phyloP scores from a whole-genome alignment of 495 filamentous ascomycete species.

The Poronia punctata region DNA sequence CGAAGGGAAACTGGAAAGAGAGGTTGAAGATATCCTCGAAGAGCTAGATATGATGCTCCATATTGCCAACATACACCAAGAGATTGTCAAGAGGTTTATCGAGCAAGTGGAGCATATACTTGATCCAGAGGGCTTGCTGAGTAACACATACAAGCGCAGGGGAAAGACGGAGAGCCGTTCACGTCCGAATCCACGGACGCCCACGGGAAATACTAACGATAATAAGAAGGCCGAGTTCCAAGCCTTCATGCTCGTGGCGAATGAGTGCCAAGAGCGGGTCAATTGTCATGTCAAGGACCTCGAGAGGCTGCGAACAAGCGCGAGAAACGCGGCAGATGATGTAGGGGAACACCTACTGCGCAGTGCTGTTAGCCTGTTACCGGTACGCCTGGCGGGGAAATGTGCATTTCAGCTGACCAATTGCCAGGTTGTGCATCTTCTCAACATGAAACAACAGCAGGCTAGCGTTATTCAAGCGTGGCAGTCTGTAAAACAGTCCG shows the following conservation, averaged over 20 bases:
- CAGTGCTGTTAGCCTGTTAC: background rate
- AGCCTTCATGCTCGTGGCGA: conserved; percentile 23
- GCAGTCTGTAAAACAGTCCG: conserved; percentile 48
- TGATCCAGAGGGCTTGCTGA: conserved; percentile 18
- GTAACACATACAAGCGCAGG: conserved; percentile 4
- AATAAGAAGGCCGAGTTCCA: conserved; percentile 12
- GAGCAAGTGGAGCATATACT: conserved; percentile 43
- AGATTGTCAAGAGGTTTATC: conserved; percentile 50
- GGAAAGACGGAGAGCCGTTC: too few relatives aligned
- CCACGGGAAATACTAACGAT: too few relatives aligned
- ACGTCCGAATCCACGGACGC: too few relatives aligned
- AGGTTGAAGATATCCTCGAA: conserved; percentile 66
- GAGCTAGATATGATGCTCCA: conserved; percentile 66
- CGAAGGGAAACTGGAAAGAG: conserved; percentile 56
- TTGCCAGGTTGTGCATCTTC: conserved; percentile 35
- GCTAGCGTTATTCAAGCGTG: conserved; percentile 54
- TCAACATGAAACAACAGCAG: conserved; percentile 58
- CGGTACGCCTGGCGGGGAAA: conserved; percentile 7
- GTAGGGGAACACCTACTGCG: conserved; percentile 12
- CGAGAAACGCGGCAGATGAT: conserved; percentile 19
- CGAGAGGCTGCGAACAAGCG: conserved; percentile 19
- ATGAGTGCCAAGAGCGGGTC: conserved; percentile 15
- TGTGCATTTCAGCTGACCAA: conserved; percentile 7
- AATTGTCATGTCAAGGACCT: conserved; percentile 21
- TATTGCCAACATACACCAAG: conserved; percentile 50